phyloP scores from a whole-genome alignment of 2,329 filamentous ascomycete species.

The Sporothrix pallida region DNA sequence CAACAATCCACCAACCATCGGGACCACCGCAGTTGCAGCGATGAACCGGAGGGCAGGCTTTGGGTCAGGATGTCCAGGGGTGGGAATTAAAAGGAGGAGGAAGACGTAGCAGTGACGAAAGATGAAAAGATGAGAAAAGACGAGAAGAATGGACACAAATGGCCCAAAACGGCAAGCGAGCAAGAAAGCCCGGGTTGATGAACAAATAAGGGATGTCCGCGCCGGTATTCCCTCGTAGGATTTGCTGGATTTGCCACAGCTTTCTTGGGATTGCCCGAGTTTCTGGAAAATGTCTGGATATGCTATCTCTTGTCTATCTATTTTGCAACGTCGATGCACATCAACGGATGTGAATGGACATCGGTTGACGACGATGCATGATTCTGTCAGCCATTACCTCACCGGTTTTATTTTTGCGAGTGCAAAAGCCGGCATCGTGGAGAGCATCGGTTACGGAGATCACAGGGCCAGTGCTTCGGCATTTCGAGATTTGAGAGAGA shows the following conservation, averaged over 20 bases:
- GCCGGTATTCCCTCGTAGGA: not conserved
- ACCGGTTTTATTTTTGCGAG: not conserved
- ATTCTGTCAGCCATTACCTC: not conserved
- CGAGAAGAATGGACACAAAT: not conserved
- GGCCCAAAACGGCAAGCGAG: not conserved
- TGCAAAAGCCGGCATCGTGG: not conserved
- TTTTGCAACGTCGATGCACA: too few species aligned
- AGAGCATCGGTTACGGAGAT: not conserved
- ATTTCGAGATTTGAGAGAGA: too few species aligned
- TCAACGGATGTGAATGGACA: too few species aligned
- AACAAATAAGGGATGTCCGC: not conserved
- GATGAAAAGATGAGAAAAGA: not conserved
- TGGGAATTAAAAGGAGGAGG: not conserved
- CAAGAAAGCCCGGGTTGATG: not conserved
- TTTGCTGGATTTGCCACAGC: not conserved
- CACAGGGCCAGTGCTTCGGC: not conserved
- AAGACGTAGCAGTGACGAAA: not conserved
- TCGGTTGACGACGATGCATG: too few species aligned
- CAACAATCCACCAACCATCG: conserved; percentile 16
- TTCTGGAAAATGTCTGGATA: too few species aligned
- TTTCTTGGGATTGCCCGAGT: not conserved
- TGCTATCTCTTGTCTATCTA: too few species aligned
- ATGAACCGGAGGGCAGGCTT: not conserved
- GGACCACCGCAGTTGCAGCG: conserved; percentile 2
- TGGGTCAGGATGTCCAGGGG: not conserved